Evolutionary conservation across 208 protist species (phyloP).

Genomic region (Acanthamoeba rhysodes): DNA sequence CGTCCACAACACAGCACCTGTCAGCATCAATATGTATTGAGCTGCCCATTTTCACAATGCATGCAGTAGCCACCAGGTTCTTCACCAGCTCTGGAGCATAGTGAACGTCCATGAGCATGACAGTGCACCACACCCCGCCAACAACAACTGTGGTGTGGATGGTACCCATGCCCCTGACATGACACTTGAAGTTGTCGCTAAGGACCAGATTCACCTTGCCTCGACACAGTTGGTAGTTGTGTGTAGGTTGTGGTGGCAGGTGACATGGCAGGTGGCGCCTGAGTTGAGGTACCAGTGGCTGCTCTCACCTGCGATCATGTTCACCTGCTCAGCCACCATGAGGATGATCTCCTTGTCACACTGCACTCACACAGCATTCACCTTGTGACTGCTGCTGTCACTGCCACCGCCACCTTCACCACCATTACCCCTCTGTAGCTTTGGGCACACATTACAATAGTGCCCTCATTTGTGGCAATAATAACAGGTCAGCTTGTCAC

Average conservation of each 20-base stretch:
- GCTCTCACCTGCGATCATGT: not conserved
- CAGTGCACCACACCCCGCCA: not conserved
- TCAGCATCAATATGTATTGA: not conserved
- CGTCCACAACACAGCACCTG: not conserved
- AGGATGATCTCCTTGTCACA: not conserved
- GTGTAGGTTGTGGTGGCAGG: not conserved
- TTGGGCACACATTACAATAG: too few species aligned
- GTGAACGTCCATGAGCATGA: not conserved
- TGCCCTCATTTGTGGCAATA: not conserved
- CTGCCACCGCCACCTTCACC: not conserved
- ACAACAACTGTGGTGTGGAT: not conserved
- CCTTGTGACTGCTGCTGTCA: not conserved
- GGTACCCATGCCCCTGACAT: not conserved
- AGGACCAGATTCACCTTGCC: not conserved
- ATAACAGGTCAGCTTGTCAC: not conserved
- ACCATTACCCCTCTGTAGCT: not conserved
- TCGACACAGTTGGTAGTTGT: not conserved
- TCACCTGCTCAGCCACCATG: not conserved
- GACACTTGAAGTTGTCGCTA: not conserved
- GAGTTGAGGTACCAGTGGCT: not conserved
- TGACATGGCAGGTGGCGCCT: not conserved
- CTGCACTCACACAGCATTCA: not conserved
- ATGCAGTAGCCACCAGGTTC: not conserved
- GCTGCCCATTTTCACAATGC: not conserved
- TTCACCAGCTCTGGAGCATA: not conserved